Percentiles rank a stretch among this genome's conserved stretches.
Conservation (phyloP, 441 rosid species). For the Erodium trifolium region DNA sequence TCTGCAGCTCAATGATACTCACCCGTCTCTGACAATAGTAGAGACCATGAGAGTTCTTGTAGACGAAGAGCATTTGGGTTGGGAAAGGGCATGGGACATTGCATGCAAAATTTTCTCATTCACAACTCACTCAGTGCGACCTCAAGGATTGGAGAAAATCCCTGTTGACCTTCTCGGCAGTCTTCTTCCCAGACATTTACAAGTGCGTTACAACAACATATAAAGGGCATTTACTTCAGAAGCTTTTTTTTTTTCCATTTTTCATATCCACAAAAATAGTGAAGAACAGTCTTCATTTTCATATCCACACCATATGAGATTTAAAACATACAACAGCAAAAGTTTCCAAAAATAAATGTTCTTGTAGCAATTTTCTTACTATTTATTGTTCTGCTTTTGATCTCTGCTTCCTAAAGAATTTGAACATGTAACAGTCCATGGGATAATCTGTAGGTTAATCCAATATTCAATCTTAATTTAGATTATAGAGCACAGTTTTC, state of each 20-base stretch:
- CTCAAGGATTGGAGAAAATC: constrained; percentile 42
- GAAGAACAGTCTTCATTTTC: not conserved
- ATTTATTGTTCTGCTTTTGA: not conserved
- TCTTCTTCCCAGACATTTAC: constrained; percentile 54
- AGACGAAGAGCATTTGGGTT: constrained; percentile 40
- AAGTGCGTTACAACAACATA: constrained; percentile 25
- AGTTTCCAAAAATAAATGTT: not conserved
- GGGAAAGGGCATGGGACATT: constrained; percentile 41
- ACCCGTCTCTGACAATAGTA: constrained; percentile 43
- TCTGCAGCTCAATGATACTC: constrained; percentile 52
- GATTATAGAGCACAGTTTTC: not conserved
- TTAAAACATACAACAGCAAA: not conserved
- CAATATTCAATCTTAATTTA: not conserved
- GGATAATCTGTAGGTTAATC: not conserved
- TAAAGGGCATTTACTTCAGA: constrained; percentile 11
- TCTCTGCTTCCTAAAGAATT: not conserved
- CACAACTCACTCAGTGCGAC: constrained; percentile 44
- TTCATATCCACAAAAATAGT: not conserved
- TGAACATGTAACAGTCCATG: not conserved
- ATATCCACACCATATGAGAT: not conserved
- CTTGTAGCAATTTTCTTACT: not conserved
- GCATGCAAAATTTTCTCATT: constrained; percentile 37
- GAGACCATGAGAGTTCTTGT: constrained; percentile 49
- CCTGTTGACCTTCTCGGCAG: constrained; percentile 40
- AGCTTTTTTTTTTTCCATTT: not conserved